Evolutionary conservation across 768 basidiomycete species (phyloP).

Genomic region (Collybia nuda): DNA sequence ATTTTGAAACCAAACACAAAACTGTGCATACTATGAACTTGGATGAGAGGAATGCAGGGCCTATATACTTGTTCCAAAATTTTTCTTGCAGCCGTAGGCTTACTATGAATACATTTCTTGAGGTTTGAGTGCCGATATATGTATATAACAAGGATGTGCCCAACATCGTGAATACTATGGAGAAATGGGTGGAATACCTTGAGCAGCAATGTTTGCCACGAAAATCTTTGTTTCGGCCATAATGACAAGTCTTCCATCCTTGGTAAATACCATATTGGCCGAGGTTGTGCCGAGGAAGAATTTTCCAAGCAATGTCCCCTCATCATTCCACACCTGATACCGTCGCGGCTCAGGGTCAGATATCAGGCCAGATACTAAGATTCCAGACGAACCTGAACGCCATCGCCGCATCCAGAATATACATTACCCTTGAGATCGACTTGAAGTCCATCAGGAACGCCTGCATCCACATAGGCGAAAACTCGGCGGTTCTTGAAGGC

Average conservation of each 20-base stretch:
- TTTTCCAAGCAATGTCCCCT: constrained; percentile 62
- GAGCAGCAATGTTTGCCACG: constrained; percentile 44
- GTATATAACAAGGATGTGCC: too few relatives aligned
- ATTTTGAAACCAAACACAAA: too few relatives aligned
- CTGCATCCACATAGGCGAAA: constrained; percentile 67
- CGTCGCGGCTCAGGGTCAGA: neutral
- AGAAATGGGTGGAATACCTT: constrained; percentile 15
- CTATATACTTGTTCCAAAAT: too few relatives aligned
- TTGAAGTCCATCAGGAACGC: constrained; percentile 67
- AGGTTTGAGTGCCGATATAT: too few relatives aligned
- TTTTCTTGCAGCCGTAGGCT: too few relatives aligned
- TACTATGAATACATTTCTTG: too few relatives aligned
- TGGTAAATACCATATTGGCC: constrained; percentile 48
- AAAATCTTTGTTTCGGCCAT: constrained; percentile 48
- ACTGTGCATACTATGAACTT: too few relatives aligned
- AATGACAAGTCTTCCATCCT: constrained; percentile 40
- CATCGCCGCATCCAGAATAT: constrained; percentile 69
- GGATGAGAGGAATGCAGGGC: too few relatives aligned
- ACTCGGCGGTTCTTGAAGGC: constrained; percentile 60
- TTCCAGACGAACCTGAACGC: constrained; percentile 47
- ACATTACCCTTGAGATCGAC: constrained; percentile 66
- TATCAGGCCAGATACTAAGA: neutral
- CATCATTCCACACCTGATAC: constrained; percentile 48
- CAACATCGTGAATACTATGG: neutral
- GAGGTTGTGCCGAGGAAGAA: constrained; percentile 51